phyloP scores from a whole-genome alignment of 2,329 filamentous ascomycete genomes.

The Cytospora paraplurivora region DNA sequence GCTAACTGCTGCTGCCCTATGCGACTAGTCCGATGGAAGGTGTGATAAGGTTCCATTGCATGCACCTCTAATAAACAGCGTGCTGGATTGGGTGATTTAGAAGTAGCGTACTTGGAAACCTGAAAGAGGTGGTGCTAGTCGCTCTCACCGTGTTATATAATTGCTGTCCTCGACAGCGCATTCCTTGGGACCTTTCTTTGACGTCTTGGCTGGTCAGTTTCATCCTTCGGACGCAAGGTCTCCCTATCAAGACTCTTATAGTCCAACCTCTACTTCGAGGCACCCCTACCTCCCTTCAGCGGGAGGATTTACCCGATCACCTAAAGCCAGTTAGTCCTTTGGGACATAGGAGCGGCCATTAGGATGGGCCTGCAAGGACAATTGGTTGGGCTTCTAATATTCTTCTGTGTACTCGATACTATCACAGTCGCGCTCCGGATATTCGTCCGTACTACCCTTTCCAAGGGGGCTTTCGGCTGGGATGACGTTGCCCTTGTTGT shows the following conservation, averaged over 20 bases:
- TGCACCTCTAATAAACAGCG: neutral
- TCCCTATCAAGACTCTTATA: neutral
- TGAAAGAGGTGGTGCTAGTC: neutral
- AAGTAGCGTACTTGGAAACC: neutral
- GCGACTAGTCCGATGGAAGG: neutral
- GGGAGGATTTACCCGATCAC: neutral
- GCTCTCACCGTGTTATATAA: neutral
- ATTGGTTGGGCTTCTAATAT: conserved; percentile 18
- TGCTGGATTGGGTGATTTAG: neutral
- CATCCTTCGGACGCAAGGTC: neutral
- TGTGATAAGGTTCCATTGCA: neutral
- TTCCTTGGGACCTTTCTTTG: neutral
- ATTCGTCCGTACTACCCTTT: conserved; percentile 19
- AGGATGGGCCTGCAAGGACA: conserved; percentile 9
- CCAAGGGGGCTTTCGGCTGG: conserved; percentile 25
- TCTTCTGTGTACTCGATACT: conserved; percentile 25
- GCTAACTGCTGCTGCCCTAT: neutral
- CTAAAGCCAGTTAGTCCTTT: neutral
- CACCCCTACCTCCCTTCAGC: neutral
- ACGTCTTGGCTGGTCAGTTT: neutral
- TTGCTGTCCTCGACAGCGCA: neutral
- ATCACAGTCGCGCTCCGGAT: conserved; percentile 26
- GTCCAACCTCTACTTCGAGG: too few species aligned
- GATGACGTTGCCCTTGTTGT: conserved; percentile 25
- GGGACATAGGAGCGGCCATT: neutral